phyloP scores from a whole-genome alignment of 345 rosid genomes.

The Excoecaria cochinchinensis region DNA sequence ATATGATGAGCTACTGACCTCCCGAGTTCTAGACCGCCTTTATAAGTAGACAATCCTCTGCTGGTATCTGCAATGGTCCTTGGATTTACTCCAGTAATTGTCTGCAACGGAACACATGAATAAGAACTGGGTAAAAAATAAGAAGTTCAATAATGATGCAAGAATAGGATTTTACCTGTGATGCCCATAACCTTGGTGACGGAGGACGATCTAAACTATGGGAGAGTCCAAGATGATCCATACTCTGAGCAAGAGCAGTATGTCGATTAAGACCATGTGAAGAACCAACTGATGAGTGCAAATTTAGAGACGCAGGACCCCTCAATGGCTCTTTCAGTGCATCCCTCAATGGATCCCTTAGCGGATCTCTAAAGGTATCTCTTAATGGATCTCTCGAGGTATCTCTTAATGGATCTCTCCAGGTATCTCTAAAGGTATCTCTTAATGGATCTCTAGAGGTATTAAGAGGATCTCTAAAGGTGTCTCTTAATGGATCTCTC shows the following conservation, averaged over 20 bases:
- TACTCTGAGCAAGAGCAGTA: conserved; percentile 24
- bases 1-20: conserved; percentile 44
- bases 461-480: conserved; percentile 5
- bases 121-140: not conserved
- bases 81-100: conserved; percentile 38
- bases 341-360: not conserved
- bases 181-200: conserved; percentile 61
- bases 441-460: not conserved
- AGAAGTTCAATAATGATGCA: conserved; percentile 4
- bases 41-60: conserved; percentile 54
- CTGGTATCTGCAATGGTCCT: conserved; percentile 46
- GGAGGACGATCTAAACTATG: conserved; percentile 40
- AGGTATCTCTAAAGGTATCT: conserved; percentile 5
- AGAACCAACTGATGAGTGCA: conserved; percentile 33
- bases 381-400: not conserved
- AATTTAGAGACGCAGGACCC: conserved; percentile 36
- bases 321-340: conserved; percentile 15
- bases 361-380: not conserved
- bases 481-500: conserved; percentile 12
- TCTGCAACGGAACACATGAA: conserved; percentile 34
- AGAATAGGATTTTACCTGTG: conserved; percentile 48
- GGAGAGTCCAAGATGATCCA: conserved; percentile 52
- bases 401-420: conserved; percentile 8
- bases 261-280: conserved; percentile 43
- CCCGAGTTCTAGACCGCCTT: conserved; percentile 61